Evolutionary conservation across 208 protist species (phyloP).

Genomic region (Strigomonas culicis): DNA sequence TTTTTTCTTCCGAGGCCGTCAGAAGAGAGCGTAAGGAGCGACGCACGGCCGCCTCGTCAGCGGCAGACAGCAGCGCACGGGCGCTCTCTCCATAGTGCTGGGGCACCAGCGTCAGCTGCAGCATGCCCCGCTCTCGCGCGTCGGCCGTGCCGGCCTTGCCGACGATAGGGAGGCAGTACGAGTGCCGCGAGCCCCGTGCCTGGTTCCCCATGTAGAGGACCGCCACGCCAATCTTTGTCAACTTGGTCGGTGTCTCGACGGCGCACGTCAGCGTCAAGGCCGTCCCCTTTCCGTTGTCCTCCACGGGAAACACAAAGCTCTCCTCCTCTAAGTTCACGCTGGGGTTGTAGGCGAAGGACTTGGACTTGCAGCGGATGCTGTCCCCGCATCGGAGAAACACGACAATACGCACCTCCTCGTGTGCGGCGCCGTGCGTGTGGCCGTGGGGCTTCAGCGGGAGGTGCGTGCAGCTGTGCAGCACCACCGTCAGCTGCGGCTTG

Average conservation of each 20-base stretch:
- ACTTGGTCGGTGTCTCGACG: conserved; percentile 17
- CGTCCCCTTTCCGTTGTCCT: conserved; percentile 6
- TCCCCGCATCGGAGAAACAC: neutral
- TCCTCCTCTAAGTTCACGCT: neutral
- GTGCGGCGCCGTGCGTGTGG: neutral
- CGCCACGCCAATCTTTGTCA: conserved; percentile 32
- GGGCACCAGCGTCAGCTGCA: conserved; percentile 22
- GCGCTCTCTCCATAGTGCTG: neutral
- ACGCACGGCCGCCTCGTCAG: neutral
- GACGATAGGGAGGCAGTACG: conserved; percentile 26
- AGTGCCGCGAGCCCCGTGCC: neutral
- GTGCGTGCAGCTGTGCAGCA: conserved; percentile 1
- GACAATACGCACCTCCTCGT: neutral
- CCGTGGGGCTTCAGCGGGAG: neutral
- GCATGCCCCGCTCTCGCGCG: conserved; percentile 29
- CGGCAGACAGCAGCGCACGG: neutral
- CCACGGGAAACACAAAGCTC: neutral
- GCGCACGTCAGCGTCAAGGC: conserved; percentile 32
- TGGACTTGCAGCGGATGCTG: conserved; percentile 14
- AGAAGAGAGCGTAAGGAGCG: neutral
- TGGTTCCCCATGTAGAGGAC: conserved; percentile 25
- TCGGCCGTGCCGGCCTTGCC: conserved; percentile 25
- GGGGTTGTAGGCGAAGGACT: conserved; percentile 4
- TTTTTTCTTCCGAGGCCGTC: neutral
- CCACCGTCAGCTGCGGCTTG: neutral